These are phyloP conservation scores for Coniella vitis DNA, from an alignment of 2,329 filamentous ascomycete genomes.

Conservation along the genomic window DNA sequence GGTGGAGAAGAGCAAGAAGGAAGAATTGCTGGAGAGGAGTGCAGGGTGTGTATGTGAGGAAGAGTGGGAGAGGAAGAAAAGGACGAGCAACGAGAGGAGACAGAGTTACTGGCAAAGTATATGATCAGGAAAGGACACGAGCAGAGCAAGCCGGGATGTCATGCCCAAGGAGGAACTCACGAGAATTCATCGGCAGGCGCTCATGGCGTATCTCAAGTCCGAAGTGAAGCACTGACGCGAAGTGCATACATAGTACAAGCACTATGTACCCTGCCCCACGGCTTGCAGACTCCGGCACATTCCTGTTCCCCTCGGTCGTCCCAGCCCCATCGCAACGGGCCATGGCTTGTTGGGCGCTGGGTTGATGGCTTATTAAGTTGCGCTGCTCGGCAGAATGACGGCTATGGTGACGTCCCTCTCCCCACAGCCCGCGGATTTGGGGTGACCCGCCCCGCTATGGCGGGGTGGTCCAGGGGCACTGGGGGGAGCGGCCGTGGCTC, in stretches of 20 bases:
- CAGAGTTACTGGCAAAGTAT: no score
- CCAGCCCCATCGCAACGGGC: not conserved
- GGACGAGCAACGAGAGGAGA: not conserved
- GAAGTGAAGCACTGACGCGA: not conserved
- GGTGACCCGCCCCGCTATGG: not conserved
- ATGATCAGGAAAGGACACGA: not conserved
- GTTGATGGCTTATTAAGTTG: no score
- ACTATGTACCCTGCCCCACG: no score
- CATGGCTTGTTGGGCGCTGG: no score
- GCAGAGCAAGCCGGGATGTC: constrained; percentile 1
- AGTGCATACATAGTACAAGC: no score
- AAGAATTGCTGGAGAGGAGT: not conserved
- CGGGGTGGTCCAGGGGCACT: not conserved
- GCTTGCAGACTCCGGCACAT: not conserved
- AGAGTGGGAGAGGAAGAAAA: not conserved
- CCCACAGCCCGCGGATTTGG: not conserved
- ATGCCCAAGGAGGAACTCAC: constrained; percentile 16
- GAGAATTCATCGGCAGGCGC: constrained; percentile 13
- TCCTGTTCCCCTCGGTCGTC: not conserved
- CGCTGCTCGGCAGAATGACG: constrained; percentile 4
- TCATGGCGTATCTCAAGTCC: not conserved
- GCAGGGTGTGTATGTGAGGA: not conserved
- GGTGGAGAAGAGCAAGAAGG: no score
- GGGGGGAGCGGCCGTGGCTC: not conserved
- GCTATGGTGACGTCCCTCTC: constrained; percentile 6